Conservation (phyloP, 768 basidiomycete genomes). For the Leccinum disarticulatum region DNA sequence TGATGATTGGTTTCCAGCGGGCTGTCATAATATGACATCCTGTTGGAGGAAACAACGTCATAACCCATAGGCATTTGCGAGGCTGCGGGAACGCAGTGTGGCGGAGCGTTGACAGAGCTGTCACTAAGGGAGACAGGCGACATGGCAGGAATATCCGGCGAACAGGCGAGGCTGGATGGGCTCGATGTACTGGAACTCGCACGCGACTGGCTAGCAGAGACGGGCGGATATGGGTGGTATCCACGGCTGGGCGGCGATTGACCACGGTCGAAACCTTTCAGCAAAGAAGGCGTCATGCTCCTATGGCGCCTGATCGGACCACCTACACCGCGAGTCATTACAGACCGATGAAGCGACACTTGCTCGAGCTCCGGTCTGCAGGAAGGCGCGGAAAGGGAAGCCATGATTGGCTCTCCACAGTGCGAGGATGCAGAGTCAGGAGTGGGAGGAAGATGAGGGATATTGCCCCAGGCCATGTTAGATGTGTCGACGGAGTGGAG, state of each 20-base stretch:
- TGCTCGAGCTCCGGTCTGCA: conserved; percentile 67
- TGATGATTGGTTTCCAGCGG: conserved; percentile 21
- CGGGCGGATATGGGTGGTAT: conserved; percentile 55
- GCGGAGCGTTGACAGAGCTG: conserved; percentile 10
- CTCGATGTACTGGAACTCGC: conserved; percentile 32
- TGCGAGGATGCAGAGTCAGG: conserved; percentile 28
- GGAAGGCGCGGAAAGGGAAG: conserved; percentile 56
- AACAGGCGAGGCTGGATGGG: conserved; percentile 28
- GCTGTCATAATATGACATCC: conserved; percentile 30
- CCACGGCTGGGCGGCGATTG: conserved; percentile 48
- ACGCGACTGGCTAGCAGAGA: conserved; percentile 28
- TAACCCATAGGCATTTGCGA: conserved; percentile 23
- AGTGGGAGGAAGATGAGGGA: conserved; percentile 16
- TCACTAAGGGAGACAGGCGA: conserved; percentile 20
- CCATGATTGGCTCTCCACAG: conserved; percentile 46
- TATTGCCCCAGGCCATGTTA: conserved; percentile 26
- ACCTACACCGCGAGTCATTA: conserved; percentile 34
- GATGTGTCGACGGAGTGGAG: conserved; percentile 24
- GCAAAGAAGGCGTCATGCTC: conserved; percentile 72
- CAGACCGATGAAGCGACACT: conserved; percentile 27
- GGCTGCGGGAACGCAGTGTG: conserved; percentile 23
- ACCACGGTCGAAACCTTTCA: conserved; percentile 50
- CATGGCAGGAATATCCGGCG: conserved; percentile 28
- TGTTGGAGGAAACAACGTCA: conserved; percentile 25
- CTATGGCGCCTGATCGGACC: conserved; percentile 70